Base-by-base conservation (phyloP, 176 grass and related monocot species). In the Miscanthus lutarioriparius region DNA sequence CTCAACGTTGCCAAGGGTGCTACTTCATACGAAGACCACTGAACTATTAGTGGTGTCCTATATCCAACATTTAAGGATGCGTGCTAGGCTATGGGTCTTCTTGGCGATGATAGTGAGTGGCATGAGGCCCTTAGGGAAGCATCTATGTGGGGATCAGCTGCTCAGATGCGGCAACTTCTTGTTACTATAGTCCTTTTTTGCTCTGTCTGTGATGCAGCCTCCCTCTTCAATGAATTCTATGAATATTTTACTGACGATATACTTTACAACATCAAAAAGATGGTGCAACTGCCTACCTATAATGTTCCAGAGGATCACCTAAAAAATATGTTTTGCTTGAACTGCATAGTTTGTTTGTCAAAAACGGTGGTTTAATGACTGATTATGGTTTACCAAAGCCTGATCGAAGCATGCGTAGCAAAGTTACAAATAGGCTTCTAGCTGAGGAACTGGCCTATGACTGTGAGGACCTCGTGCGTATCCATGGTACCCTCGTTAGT, bases 71-170 rank as follows among this genome's bases (percentile, higher is more conserved):
- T 82, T 74, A 41, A 65, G 5, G 76, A 80, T 74, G 85, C 78
- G 1, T 83, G 79, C 28, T n/a, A 83, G 33, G 80, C 38, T 1
- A 28, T 82, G 36, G 86, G 72, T 2, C 30, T 83, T 4, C 47
- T 88, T 13, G 86, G 40, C 22, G 71, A 88, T 58, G 80, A 88
- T 25, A 83, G 44, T 19, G 86, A 88, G 76, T 88, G 69, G 79
- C 20, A 32, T 23, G 67, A 83, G 11, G 38, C 79, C 17, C 49
- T 84, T 36, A 40, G 36, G 16, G 80, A 84, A 54, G 81, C 67
- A n/a, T 41, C 63, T 4, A 0, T 64, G 1, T 89, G 53, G 81
- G 35, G 74, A 26, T 63, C 66, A 2, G 40, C 63, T 6, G 0
- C 20, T 26, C 48, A 80, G 7, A 20, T 89, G 33, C 10, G 65